phyloP scores from a whole-genome alignment of 208 protist species.

The Perkinsela sp. region DNA sequence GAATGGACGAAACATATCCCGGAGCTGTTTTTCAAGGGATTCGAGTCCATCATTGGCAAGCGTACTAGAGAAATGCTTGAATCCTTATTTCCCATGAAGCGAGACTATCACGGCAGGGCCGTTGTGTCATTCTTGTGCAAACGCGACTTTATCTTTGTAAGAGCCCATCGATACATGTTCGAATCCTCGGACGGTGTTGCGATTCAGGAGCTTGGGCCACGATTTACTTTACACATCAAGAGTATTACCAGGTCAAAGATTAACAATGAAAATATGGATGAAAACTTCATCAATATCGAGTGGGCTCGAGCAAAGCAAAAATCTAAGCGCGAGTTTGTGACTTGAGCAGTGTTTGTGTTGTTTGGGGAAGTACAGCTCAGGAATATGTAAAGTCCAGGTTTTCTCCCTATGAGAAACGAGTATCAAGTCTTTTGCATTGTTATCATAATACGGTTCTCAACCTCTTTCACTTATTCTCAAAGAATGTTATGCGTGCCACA shows the following conservation, averaged over 20 bases:
- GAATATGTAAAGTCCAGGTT: too few relatives aligned
- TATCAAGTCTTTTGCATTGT: too few relatives aligned
- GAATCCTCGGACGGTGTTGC: conserved; percentile 48
- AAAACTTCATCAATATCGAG: background rate
- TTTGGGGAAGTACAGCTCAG: too few relatives aligned
- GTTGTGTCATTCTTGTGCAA: conserved; percentile 74
- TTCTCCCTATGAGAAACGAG: too few relatives aligned
- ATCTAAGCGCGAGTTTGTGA: background rate
- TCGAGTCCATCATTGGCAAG: conserved; percentile 56
- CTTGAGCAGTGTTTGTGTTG: too few relatives aligned
- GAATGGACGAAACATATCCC: conserved; percentile 64
- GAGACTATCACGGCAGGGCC: conserved; percentile 53
- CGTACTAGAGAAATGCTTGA: conserved; percentile 49
- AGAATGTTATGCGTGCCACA: too few relatives aligned
- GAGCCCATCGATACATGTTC: conserved; percentile 70
- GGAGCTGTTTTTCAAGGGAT: conserved; percentile 74
- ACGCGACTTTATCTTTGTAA: conserved; percentile 71
- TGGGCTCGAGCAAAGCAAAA: background rate
- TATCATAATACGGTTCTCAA: too few relatives aligned
- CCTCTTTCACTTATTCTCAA: too few relatives aligned
- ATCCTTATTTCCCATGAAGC: conserved; percentile 50
- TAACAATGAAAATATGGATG: background rate
- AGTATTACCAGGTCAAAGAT: background rate
- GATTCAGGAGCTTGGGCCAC: conserved; percentile 68
- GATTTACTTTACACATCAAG: conserved; percentile 46